Percentiles rank a stretch among this genome's conserved stretches.
Conservation (phyloP, 768 basidiomycete genomes). For the Kwoniella europaea region DNA sequence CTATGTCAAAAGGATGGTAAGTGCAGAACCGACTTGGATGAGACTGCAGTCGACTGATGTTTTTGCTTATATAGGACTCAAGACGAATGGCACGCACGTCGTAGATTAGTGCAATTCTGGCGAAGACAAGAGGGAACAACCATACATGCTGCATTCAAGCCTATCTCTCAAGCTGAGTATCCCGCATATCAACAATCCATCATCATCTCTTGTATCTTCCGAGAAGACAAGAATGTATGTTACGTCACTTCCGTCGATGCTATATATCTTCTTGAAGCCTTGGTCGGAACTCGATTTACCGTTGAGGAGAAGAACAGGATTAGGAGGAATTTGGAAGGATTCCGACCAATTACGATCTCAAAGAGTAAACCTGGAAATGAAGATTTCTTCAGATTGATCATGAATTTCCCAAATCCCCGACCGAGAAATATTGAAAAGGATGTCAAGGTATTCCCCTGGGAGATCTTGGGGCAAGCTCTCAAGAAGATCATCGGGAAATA, state of each 20-base stretch:
- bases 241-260: slow-evolving; percentile 95
- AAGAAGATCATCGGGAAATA: slow-evolving; percentile 63
- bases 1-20: slow-evolving; percentile 61
- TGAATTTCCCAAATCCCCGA: slow-evolving; percentile 92
- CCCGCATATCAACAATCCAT: slow-evolving; percentile 66
- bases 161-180: slow-evolving; percentile 75
- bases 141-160: slow-evolving; percentile 78
- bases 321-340: slow-evolving; percentile 88
- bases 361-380: slow-evolving; percentile 81
- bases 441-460: slow-evolving; percentile 66
- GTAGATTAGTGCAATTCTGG: slow-evolving; percentile 85
- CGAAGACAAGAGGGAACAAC: slow-evolving; percentile 76
- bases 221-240: slow-evolving; percentile 73
- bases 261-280: slow-evolving; percentile 85
- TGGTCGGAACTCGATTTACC: slow-evolving; percentile 75
- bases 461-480: slow-evolving; percentile 59
- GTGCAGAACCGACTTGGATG: slow-evolving; percentile 15
- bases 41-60: neutral
- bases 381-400: slow-evolving; percentile 91
- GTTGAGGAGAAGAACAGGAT: slow-evolving; percentile 98
- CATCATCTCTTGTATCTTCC: slow-evolving; percentile 94
- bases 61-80: slow-evolving; percentile 56
- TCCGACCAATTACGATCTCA: slow-evolving; percentile 85
- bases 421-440: slow-evolving; percentile 98
- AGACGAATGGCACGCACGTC: slow-evolving; percentile 70